Evolutionary conservation across 768 basidiomycete species (phyloP), one percentile per base, ranked within the genome.

Genomic region (Paxillus ammoniavirescens): DNA sequence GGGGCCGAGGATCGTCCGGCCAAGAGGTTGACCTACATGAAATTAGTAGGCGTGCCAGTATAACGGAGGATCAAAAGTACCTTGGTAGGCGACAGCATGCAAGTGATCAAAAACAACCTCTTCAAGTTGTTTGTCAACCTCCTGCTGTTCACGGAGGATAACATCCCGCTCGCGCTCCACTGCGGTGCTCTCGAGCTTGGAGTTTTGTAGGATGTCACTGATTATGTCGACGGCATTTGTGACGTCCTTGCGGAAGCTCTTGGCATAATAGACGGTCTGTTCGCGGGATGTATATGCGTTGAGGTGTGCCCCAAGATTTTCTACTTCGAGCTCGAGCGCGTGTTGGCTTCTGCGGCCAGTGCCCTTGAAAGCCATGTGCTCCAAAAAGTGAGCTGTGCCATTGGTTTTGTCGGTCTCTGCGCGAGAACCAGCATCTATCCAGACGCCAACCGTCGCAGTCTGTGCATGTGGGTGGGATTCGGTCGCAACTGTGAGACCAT

Each of bases 41-140:
- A 26, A 6, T 26, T 26, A 26, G 26, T 26, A 26, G 26, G 26
- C 26, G 26, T 26, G 53, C 42, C 49, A 37, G 53, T 40, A 36
- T 31, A 52, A 43, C 31, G 52, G 52, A 40, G 10, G 4, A 44
- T 38, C 23, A 4, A 14, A 49, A 36, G 61, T 67, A 95, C 95
- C 85, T 74, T 95, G 92, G 84, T 94, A 99, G 50, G 97, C 97
- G 58, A 98, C 86, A 42, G 96, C 79, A 72, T 99, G 97, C 54
- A 99, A 75, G 69, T 99, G 97, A 75, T 98, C 97, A 64, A 99
- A 98, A 8, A 98, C 93, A 65, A 98, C 95, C 72, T 98, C 97
- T 76, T 98, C 95, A 48, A 91, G 74, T 78, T 97, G 94, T 77
- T 98, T 98, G 26, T 97, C 94, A 30, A 98, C 97, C 77, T 98